These are phyloP conservation scores for Orbilia oligospora DNA, from an alignment of 2,329 filamentous ascomycete genomes.

Conservation along the genomic window DNA sequence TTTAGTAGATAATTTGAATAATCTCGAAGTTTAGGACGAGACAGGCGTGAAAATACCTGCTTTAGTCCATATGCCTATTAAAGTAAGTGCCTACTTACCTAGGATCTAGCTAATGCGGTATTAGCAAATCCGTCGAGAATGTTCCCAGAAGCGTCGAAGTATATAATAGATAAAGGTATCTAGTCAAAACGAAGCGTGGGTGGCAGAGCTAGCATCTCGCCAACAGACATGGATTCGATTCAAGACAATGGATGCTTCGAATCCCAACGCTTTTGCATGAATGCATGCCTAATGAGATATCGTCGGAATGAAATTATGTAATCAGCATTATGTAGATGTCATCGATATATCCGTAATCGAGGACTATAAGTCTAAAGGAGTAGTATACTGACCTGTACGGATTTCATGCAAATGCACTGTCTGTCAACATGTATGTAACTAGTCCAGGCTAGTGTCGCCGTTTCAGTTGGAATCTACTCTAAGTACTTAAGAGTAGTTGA, in stretches of 20 bases:
- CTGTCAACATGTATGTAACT: too few species aligned
- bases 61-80: too few species aligned
- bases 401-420: background rate
- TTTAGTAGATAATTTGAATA: too few species aligned
- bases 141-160: background rate
- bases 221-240: background rate
- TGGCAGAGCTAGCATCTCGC: background rate
- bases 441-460: background rate
- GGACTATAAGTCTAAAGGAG: background rate
- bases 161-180: too few species aligned
- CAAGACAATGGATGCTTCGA: background rate
- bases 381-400: background rate
- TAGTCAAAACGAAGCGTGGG: background rate
- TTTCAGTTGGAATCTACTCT: background rate
- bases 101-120: too few species aligned
- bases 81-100: too few species aligned
- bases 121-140: background rate
- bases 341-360: background rate
- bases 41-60: background rate
- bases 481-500: background rate
- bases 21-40: background rate
- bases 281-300: background rate
- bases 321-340: background rate
- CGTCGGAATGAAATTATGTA: background rate
- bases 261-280: slow-evolving; percentile 1